Percentiles rank a stretch among this genome's conserved stretches.
These are phyloP conservation scores for Pichia paraexigua DNA, from an alignment of 805 yeast genomes.

Conservation along the genomic window DNA sequence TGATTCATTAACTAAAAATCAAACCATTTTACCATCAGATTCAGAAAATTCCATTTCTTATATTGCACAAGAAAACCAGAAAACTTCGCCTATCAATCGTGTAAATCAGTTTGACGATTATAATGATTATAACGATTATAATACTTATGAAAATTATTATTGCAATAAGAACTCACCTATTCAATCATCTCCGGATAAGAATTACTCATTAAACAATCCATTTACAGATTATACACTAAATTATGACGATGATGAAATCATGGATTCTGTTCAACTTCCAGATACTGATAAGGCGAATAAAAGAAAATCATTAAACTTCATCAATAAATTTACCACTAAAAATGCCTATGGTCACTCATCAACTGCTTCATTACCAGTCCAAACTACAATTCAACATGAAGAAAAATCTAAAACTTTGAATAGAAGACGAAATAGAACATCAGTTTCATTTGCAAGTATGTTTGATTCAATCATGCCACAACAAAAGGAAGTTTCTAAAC, in stretches of 20 bases:
- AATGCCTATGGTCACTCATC: slow-evolving; percentile 7
- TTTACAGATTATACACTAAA: slow-evolving; percentile 10
- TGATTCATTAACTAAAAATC: slow-evolving; percentile 18
- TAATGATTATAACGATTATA: not conserved
- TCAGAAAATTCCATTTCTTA: slow-evolving; percentile 12
- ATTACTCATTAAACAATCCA: slow-evolving; percentile 7
- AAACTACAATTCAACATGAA: not conserved
- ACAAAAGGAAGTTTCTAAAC: slow-evolving; percentile 9
- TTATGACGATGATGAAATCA: slow-evolving; percentile 5
- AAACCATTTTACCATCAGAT: slow-evolving; percentile 13
- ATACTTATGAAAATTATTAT: not conserved
- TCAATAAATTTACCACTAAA: slow-evolving; percentile 3
- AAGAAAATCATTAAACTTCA: slow-evolving; percentile 9
- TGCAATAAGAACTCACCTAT: not conserved
- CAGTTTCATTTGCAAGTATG: slow-evolving; percentile 14
- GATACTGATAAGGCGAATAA: not conserved
- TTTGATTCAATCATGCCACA: slow-evolving; percentile 6
- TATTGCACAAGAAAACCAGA: not conserved
- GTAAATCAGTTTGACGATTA: not conserved
- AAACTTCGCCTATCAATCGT: too few species aligned
- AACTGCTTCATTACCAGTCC: slow-evolving; percentile 8
- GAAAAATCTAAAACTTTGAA: slow-evolving; percentile 15
- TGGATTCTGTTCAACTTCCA: not conserved
- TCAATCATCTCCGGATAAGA: not conserved
- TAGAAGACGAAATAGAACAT: slow-evolving; percentile 16